Base-by-base conservation (phyloP, 257 asterid species). In the Henckelia pumila region DNA sequence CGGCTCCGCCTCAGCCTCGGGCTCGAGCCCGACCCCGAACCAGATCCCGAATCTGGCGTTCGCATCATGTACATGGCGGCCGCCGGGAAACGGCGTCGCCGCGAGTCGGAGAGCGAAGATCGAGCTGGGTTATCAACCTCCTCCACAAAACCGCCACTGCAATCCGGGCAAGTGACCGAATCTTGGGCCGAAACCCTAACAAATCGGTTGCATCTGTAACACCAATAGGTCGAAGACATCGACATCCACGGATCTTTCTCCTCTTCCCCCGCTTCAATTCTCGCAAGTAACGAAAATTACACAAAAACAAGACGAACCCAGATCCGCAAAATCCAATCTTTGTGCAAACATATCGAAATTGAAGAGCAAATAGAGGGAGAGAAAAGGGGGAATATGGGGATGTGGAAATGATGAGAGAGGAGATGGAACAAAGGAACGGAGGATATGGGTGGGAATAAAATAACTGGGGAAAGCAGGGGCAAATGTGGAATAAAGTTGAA, bases 121-220 rank as follows among this genome's bases (percentile, higher is more conserved):
- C 76, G 76, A 63, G 76, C 19, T 11, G 88, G 80, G 28, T 74
- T 72, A 10, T 85, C 89, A 63, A 87, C 68, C 76, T 84, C 87
- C 75, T 89, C 97, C 24, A 89, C 74, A 68, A 89, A 89, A 1
- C 95, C 97, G 29, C 83, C 35, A 78, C 49, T 72, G 73, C 97
- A 89, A 73, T 87, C 91, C 37, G 96, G 95, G 79, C 96, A 89
- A 25, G 73, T 33, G 68, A 84, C 64, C 59, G 89, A 73, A 14
- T 87, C 89, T 33, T 74, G 80, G 65, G 59, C 75, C 79, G 66
- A 68, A 69, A 76, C 90, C 79, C 91, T 73, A 19, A 87, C 78
- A 65, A 82, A 82, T 47, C 87, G 80, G 77, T 79, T 85, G 91
- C 97, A 89, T 59, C 89, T 82, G 73, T 89, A 80, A 63, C 92